Conservation (phyloP, 345 rosid genomes). For the Microthlaspi erraticum region DNA sequence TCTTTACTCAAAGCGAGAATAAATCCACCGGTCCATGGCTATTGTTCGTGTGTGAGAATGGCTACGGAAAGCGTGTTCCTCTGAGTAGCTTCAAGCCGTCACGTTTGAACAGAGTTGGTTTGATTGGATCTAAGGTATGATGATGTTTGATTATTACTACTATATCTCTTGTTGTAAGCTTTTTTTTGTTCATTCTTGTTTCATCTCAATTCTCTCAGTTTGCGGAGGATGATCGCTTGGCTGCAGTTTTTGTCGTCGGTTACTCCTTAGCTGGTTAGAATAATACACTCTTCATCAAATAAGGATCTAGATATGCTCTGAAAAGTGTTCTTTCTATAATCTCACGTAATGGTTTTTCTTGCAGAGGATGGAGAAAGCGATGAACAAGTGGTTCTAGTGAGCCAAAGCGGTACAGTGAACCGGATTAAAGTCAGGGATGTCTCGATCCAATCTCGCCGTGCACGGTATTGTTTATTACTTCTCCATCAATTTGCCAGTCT, state of each 20-base stretch:
- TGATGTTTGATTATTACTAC: slow-evolving; percentile 16
- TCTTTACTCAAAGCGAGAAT: slow-evolving; percentile 45
- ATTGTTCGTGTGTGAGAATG: slow-evolving; percentile 84
- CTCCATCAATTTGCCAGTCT: neutral
- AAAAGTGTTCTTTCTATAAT: slow-evolving; percentile 17
- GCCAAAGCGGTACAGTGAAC: slow-evolving; percentile 91
- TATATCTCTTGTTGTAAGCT: neutral
- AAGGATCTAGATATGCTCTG: neutral
- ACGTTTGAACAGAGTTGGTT: slow-evolving; percentile 78
- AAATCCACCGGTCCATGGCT: slow-evolving; percentile 80
- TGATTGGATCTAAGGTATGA: slow-evolving; percentile 80
- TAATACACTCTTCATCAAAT: neutral
- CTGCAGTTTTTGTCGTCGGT: slow-evolving; percentile 90
- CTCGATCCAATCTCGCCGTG: slow-evolving; percentile 85
- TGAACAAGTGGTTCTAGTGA: slow-evolving; percentile 91
- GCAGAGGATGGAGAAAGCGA: slow-evolving; percentile 91
- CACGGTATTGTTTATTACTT: slow-evolving; percentile 56
- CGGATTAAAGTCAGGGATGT: slow-evolving; percentile 92
- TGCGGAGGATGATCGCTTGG: slow-evolving; percentile 72
- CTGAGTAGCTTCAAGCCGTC: slow-evolving; percentile 67
- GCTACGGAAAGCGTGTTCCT: slow-evolving; percentile 93
- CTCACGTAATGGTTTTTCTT: slow-evolving; percentile 3
- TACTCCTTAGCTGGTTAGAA: slow-evolving; percentile 81
- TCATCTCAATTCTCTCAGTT: slow-evolving; percentile 53
- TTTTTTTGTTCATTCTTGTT: slow-evolving; percentile 10